phyloP scores from a whole-genome alignment of 495 filamentous ascomycete genomes.

The Tuber umbilicatum region DNA sequence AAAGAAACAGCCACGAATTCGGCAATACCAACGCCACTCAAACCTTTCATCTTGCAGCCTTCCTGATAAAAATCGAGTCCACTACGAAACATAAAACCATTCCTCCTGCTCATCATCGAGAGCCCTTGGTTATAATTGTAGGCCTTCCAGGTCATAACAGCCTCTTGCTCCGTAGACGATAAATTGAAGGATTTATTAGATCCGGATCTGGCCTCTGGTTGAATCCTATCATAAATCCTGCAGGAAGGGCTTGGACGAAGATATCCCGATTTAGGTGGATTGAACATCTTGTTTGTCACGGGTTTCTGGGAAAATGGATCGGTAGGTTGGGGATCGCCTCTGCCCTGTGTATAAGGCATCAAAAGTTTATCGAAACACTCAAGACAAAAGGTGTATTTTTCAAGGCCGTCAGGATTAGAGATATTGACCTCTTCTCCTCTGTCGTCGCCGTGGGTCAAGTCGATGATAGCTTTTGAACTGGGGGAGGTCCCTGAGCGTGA shows the following conservation, averaged over 20 bases:
- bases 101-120: neutral
- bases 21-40: neutral
- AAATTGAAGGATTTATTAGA: neutral
- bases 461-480: neutral
- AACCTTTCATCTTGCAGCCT: neutral
- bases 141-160: neutral
- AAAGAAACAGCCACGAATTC: neutral
- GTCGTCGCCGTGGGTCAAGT: neutral
- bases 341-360: neutral
- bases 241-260: neutral
- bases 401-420: neutral
- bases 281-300: neutral
- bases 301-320: neutral
- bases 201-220: neutral
- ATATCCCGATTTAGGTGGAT: neutral
- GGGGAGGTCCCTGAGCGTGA: neutral
- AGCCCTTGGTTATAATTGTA: constrained; percentile 1
- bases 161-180: neutral
- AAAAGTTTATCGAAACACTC: neutral
- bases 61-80: neutral
- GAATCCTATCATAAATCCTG: neutral
- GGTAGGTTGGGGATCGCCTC: neutral
- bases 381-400: neutral
- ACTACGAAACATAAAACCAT: neutral
- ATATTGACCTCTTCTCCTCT: neutral